Evolutionary conservation across 2,329 filamentous ascomycete genomes (phyloP).

Genomic region (Zymoseptoria pseudotritici): DNA sequence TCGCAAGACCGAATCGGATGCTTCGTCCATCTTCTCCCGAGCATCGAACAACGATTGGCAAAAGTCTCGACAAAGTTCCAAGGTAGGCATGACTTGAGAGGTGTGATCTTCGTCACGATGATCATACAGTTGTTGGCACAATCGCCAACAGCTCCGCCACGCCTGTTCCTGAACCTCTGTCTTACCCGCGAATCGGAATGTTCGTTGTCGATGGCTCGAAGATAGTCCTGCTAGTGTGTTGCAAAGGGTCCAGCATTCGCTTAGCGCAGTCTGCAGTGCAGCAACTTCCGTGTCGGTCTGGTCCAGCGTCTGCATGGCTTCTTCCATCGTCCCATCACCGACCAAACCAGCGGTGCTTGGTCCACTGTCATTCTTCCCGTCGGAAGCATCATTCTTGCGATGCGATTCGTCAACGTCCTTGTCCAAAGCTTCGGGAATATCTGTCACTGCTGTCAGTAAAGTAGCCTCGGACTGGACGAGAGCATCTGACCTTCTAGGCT

Average conservation of each 20-base stretch:
- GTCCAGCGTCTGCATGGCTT: slow-evolving; percentile 45
- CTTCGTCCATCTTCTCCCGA: slow-evolving; percentile 66
- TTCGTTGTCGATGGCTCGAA: slow-evolving; percentile 70
- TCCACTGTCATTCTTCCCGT: slow-evolving; percentile 19
- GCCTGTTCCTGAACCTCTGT: slow-evolving; percentile 77
- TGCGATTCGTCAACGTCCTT: slow-evolving; percentile 26
- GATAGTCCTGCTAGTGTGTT: slow-evolving; percentile 83
- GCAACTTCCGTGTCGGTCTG: slow-evolving; percentile 56
- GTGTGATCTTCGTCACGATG: slow-evolving; percentile 65
- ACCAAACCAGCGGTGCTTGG: slow-evolving; percentile 29
- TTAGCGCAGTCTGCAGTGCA: slow-evolving; percentile 66
- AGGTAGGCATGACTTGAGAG: slow-evolving; percentile 62
- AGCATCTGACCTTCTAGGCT: slow-evolving; percentile 63
- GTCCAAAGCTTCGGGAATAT: slow-evolving; percentile 42
- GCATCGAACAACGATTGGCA: slow-evolving; percentile 88
- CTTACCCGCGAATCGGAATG: slow-evolving; percentile 67
- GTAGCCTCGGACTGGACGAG: slow-evolving; percentile 2
- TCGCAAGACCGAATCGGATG: slow-evolving; percentile 75
- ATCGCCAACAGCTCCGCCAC: slow-evolving; percentile 89
- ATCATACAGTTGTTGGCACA: slow-evolving; percentile 84
- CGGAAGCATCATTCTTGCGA: not conserved
- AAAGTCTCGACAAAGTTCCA: slow-evolving; percentile 86
- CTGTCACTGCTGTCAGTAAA: slow-evolving; percentile 25
- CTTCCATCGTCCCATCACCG: slow-evolving; percentile 34
- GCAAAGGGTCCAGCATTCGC: slow-evolving; percentile 89